Evolutionary conservation across 139 green algal genomes (phyloP).

Genomic region (Monoraphidium neglectum): DNA sequence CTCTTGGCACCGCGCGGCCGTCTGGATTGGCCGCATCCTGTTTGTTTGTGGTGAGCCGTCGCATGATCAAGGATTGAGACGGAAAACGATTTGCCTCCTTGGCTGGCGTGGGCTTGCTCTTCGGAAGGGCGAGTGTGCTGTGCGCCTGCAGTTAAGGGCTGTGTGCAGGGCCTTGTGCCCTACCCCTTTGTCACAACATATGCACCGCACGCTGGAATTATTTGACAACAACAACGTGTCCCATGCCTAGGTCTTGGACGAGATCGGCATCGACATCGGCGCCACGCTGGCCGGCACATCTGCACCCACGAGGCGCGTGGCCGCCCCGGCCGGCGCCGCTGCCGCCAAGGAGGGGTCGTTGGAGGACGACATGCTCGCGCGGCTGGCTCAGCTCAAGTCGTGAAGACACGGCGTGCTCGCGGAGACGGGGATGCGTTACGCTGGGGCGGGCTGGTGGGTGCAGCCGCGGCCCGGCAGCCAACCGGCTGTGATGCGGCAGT

Average conservation of each 20-base stretch:
- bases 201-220: background rate
- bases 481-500: too few relatives aligned
- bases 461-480: background rate
- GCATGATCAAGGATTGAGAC: too few relatives aligned
- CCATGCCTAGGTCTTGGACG: conserved; percentile 69
- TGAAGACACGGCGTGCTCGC: conserved; percentile 1
- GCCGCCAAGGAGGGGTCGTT: conserved; percentile 1
- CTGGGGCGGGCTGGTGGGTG: background rate
- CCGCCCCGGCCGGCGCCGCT: conserved; percentile 6
- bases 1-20: background rate
- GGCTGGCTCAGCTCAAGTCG: conserved; percentile 9
- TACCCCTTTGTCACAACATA: too few relatives aligned
- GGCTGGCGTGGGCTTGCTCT: too few relatives aligned
- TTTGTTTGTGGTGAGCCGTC: background rate
- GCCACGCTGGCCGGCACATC: conserved; percentile 38
- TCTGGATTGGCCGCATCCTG: background rate
- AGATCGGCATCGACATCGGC: conserved; percentile 78
- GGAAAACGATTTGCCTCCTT: too few relatives aligned
- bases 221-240: background rate
- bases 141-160: too few relatives aligned
- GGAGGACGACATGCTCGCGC: conserved; percentile 9
- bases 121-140: too few relatives aligned
- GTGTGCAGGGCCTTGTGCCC: too few relatives aligned
- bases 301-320: conserved; percentile 16
- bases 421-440: background rate